Evolutionary conservation across 768 basidiomycete species (phyloP), one percentile per base, ranked within the genome.

Genomic region (Kondoa subrosea): DNA sequence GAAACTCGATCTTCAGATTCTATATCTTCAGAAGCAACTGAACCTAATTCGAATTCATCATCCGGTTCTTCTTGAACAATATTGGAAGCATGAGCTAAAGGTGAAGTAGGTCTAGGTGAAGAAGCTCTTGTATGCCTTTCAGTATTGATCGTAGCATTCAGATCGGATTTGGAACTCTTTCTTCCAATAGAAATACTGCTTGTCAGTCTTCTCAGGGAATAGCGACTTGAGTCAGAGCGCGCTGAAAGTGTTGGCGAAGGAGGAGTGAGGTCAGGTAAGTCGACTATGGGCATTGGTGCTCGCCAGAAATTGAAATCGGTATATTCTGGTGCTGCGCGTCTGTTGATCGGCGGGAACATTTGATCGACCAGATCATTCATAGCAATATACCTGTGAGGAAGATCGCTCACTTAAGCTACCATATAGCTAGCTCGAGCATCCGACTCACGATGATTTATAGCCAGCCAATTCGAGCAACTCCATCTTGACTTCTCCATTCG

Each of bases 291-390:
- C 15, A 96, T 79, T 0, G 89, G 85, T 0, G 83, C 72, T 71
- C 90, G 87, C 95, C 95, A 99, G 75, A 84, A 99, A 75, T 93
- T 96, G 81, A 95, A 91, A 77, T 97, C 93, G 1, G 92, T 95
- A 76, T 83, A 99, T 75, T 92, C 91, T 1, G 88, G 84, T 15
- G 86, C 82, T 83, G 68, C 66, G 75, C 89, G 89, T 64, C 86
- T 84, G 75, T 91, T 83, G 66, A 97, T 91, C 0, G 93, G 90
- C 34, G 95, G 95, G 80, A 99, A 99, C 86, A 95, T 92, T 78
- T 95, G 92, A 78, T 99, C 92, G 17, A 99, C 95, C n/a, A 99
- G 83, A 77, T 97, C 92, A 4, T 92, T 93, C 90, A 97, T 92
- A 75, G 92, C 89, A 69, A 96, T 96, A 77, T 97, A 97, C 66